Conservation (phyloP, 805 yeast species). For the Zygoascus ofunaensis region DNA sequence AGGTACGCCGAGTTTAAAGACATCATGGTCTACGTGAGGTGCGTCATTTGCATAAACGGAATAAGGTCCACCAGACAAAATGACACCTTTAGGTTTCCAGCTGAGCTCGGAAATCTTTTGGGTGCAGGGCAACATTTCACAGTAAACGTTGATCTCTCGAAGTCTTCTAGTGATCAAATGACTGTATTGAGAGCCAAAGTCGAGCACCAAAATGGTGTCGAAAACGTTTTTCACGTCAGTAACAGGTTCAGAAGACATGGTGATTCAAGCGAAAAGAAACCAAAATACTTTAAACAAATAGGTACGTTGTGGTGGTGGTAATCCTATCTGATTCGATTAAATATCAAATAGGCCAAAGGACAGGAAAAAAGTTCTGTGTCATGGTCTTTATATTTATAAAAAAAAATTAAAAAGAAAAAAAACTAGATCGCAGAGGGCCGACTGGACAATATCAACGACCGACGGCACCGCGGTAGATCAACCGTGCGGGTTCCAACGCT, state of each 20-base stretch:
- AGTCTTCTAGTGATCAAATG: conserved; percentile 94
- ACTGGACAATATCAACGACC: no score
- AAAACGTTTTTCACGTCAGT: conserved; percentile 72
- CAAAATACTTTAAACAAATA: no score
- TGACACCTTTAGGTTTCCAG: conserved; percentile 95
- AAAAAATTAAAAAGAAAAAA: no score
- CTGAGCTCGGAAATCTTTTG: conserved; percentile 86
- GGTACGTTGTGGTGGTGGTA: no score
- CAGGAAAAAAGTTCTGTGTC: no score
- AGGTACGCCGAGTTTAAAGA: conserved; percentile 86
- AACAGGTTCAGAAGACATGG: conserved; percentile 20
- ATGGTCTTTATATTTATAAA: no score
- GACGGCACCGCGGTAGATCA: no score
- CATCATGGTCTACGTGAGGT: conserved; percentile 94
- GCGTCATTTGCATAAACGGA: conserved; percentile 93
- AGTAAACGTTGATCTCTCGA: conserved; percentile 95
- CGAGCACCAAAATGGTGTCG: conserved; percentile 94
- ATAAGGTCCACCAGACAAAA: conserved; percentile 95
- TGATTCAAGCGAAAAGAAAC: no score
- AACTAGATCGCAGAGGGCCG: no score
- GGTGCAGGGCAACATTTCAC: conserved; percentile 99
- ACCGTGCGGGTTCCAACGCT: no score
- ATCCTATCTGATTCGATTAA: no score
- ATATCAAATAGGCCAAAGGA: no score
- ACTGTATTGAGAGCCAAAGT: conserved; percentile 97